phyloP scores from a whole-genome alignment of 345 rosid species.

The Salix caprea region DNA sequence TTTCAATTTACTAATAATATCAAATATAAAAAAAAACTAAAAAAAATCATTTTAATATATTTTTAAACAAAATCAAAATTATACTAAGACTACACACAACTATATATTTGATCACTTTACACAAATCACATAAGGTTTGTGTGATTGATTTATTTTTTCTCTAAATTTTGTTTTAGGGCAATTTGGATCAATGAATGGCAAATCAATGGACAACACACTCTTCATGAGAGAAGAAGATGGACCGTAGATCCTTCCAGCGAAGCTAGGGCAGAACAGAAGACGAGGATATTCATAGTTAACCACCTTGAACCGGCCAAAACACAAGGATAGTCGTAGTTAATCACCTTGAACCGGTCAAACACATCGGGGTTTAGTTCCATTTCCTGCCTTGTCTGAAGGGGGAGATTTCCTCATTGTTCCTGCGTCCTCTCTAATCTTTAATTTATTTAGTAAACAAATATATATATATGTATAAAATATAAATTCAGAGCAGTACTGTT shows the following conservation, averaged over 20 bases:
- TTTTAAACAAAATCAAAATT: no score
- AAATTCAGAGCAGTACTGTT: background rate
- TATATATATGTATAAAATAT: background rate
- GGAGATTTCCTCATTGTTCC: background rate
- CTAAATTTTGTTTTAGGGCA: constrained; percentile 10
- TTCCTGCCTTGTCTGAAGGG: background rate
- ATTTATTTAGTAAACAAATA: background rate
- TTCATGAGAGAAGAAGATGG: constrained; percentile 9
- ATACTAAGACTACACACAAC: no score
- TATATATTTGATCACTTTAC: no score
- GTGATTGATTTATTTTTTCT: no score
- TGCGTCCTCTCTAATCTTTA: background rate
- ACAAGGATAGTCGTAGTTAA: background rate
- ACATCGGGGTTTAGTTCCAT: background rate
- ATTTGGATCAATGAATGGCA: constrained; percentile 17
- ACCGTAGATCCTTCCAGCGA: background rate
- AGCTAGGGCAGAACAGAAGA: background rate
- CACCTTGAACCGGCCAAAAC: background rate
- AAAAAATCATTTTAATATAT: no score
- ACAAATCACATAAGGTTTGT: no score
- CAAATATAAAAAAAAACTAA: no score
- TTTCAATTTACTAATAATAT: accelerated
- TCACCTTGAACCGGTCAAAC: background rate
- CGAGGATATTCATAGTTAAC: background rate
- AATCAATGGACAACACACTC: constrained; percentile 13